A percentile compares a stretch with the other conserved stretches of the same genome.
Conservation (phyloP, 495 filamentous ascomycete genomes). For the Geoglossum glabrum region DNA sequence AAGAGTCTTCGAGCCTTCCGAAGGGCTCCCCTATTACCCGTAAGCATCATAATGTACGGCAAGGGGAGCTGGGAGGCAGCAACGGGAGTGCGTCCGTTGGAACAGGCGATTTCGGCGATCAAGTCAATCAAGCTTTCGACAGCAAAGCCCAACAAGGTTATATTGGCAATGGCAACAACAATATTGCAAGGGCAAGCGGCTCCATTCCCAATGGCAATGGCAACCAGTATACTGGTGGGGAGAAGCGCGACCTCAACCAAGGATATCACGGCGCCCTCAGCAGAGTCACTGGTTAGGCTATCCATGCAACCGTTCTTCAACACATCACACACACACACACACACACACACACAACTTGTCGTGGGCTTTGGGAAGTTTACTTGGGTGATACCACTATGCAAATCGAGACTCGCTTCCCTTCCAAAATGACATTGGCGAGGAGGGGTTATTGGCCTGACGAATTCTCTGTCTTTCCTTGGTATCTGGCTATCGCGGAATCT, state of each 20-base stretch:
- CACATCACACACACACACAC: too few species aligned
- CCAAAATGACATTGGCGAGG: background rate
- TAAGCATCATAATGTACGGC: constrained; percentile 35
- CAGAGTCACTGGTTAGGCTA: background rate
- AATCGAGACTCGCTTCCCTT: too few species aligned
- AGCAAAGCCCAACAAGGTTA: constrained; percentile 10
- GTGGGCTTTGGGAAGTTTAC: background rate
- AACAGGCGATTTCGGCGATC: constrained; percentile 25
- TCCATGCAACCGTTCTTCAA: background rate
- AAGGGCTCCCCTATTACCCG: constrained; percentile 38
- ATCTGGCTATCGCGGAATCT: too few species aligned
- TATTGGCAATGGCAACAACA: constrained; percentile 8
- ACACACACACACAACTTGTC: background rate
- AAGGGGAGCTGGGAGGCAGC: constrained; percentile 20
- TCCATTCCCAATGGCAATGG: constrained; percentile 24
- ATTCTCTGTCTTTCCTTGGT: too few species aligned
- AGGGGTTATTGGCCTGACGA: too few species aligned
- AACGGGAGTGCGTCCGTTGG: constrained; percentile 14
- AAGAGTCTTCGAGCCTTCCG: constrained; percentile 51
- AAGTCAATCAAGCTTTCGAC: constrained; percentile 33
- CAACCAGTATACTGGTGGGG: constrained; percentile 11
- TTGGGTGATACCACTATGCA: background rate
- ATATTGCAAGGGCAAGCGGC: constrained; percentile 26
- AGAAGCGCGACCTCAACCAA: background rate
- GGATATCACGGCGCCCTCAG: background rate